Evolutionary conservation across 257 asterid genomes (phyloP).

Genomic region (Nicotiana obtusifolia): DNA sequence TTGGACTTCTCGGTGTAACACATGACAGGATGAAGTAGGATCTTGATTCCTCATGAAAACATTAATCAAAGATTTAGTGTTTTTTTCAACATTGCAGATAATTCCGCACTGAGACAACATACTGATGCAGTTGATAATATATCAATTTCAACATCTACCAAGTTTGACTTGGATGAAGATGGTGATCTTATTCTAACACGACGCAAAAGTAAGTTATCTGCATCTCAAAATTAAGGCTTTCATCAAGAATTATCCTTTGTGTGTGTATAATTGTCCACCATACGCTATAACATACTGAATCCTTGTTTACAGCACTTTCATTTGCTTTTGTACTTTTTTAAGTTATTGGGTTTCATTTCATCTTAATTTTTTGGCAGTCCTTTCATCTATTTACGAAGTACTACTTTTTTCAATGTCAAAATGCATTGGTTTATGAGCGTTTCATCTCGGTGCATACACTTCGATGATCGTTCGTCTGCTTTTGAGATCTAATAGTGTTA

Average conservation of each 20-base stretch:
- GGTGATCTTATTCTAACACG: slow-evolving; percentile 75
- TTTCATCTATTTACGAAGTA: background rate
- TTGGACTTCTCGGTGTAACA: background rate
- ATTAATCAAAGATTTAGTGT: background rate
- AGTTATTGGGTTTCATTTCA: background rate
- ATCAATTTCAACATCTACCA: slow-evolving; percentile 16
- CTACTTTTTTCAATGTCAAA: background rate
- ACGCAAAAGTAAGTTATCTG: slow-evolving; percentile 40
- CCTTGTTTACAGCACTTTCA: background rate
- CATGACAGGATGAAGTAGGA: background rate
- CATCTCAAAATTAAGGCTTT: background rate
- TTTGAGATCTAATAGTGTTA: background rate
- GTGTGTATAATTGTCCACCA: background rate
- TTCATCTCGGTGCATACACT: background rate
- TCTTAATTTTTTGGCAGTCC: background rate
- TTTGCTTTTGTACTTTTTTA: background rate
- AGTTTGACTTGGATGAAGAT: slow-evolving; percentile 72
- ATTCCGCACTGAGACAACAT: slow-evolving; percentile 12
- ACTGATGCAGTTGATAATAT: slow-evolving; percentile 6
- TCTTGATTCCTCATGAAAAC: background rate
- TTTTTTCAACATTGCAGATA: slow-evolving; percentile 6
- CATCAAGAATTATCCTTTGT: background rate
- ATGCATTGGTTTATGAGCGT: background rate
- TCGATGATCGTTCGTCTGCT: background rate
- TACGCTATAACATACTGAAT: background rate